These are phyloP conservation scores for Aegilops umbellulata DNA, from an alignment of 176 grass and related monocot genomes.

Conservation along the genomic window DNA sequence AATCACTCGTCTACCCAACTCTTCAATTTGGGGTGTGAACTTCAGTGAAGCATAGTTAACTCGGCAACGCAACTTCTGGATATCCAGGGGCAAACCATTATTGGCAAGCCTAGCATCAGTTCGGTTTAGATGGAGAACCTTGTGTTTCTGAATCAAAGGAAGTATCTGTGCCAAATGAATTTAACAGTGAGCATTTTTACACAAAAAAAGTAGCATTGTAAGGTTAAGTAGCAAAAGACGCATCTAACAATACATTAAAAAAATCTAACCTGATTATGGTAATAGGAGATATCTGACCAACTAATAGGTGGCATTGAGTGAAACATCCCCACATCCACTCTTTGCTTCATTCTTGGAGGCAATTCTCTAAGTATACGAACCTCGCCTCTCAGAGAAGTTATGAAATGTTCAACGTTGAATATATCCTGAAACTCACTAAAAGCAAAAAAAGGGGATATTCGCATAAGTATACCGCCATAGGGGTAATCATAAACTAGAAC, in stretches of 20 bases:
- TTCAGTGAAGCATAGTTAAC: conserved; percentile 59
- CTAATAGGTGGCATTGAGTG: conserved; percentile 71
- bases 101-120: conserved; percentile 83
- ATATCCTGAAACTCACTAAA: conserved; percentile 77
- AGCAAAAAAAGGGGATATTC: not conserved
- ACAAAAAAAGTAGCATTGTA: not conserved
- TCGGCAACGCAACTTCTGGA: conserved; percentile 66
- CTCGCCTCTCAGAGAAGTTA: conserved; percentile 67
- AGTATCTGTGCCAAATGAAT: conserved; percentile 46
- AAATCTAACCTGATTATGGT: conserved; percentile 54
- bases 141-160: conserved; percentile 59
- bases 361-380: conserved; percentile 58
- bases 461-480: not conserved
- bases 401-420: conserved; percentile 77
- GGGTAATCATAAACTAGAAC: not conserved
- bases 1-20: conserved; percentile 50
- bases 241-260: not conserved
- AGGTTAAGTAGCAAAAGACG: too few relatives aligned
- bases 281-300: conserved; percentile 81
- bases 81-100: conserved; percentile 58
- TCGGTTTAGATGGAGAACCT: conserved; percentile 60
- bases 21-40: conserved; percentile 72
- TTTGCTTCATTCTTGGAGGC: conserved; percentile 53
- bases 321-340: conserved; percentile 38
- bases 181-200: not conserved